phyloP scores from a whole-genome alignment of 1,284 basidiomycete species.

The Pseudozyma flocculosa region DNA sequence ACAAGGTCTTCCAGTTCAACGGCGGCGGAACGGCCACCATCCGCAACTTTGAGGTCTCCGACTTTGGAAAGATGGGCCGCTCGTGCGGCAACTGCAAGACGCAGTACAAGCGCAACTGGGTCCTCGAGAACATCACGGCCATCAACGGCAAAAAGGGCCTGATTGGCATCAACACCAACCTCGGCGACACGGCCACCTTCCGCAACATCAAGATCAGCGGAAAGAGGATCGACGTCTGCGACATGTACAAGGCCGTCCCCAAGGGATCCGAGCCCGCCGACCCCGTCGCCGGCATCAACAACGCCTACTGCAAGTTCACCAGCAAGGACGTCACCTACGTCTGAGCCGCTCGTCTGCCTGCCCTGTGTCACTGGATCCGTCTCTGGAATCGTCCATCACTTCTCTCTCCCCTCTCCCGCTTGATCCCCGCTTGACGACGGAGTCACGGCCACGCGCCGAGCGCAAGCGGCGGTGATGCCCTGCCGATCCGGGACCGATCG shows the following conservation, averaged over 20 bases:
- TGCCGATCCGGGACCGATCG: no score
- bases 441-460: no score
- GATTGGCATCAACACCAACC: slow-evolving; percentile 60
- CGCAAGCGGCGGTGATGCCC: no score
- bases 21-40: slow-evolving; percentile 59
- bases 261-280: background rate
- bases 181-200: slow-evolving; percentile 69
- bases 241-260: background rate
- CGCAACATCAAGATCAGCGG: slow-evolving; percentile 54
- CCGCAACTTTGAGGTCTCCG: slow-evolving; percentile 60
- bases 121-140: slow-evolving; percentile 10
- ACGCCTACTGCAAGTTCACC: slow-evolving; percentile 1
- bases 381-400: no score
- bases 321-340: no score
- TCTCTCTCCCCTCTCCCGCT: no score
- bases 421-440: no score
- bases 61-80: slow-evolving; percentile 60
- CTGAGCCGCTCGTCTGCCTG: no score
- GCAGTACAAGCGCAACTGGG: slow-evolving; percentile 27
- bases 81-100: slow-evolving; percentile 49
- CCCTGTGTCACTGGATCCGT: no score
- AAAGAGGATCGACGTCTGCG: background rate
- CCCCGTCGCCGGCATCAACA: background rate
- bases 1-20: slow-evolving; percentile 60
- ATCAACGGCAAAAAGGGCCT: slow-evolving; percentile 4